These are phyloP conservation scores for Podosphaera fusca DNA, from an alignment of 2,329 filamentous ascomycete species.

Conservation along the genomic window DNA sequence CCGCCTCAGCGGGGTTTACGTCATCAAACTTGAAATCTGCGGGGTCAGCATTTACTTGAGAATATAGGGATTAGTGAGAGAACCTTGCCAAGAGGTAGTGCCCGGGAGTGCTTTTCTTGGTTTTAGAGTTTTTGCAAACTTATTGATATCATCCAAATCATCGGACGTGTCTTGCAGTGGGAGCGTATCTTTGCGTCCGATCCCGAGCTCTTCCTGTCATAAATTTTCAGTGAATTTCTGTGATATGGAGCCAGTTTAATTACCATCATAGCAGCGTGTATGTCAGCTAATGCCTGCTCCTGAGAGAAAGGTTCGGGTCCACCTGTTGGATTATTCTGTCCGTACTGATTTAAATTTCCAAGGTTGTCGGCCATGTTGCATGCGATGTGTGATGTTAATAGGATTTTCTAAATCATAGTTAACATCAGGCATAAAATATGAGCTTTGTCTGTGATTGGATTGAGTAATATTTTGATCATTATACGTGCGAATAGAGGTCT, in stretches of 20 bases:
- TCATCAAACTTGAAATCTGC: slow-evolving; percentile 10
- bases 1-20: slow-evolving; percentile 5
- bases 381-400: too few relatives aligned
- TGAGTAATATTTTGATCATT: too few relatives aligned
- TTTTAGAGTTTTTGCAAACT: not conserved
- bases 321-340: too few relatives aligned
- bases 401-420: too few relatives aligned
- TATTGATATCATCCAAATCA: not conserved
- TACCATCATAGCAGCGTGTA: slow-evolving; percentile 14
- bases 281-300: not conserved
- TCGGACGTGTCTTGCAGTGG: slow-evolving; percentile 9
- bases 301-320: not conserved
- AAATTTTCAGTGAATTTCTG: not conserved
- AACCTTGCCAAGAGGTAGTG: slow-evolving; percentile 9
- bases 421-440: too few relatives aligned
- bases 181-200: slow-evolving; percentile 10
- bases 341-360: too few relatives aligned
- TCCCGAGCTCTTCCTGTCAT: slow-evolving; percentile 13
- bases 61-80: not conserved
- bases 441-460: too few relatives aligned
- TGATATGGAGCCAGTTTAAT: not conserved
- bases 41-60: slow-evolving; percentile 2
- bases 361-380: too few relatives aligned
- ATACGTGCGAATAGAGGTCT: too few relatives aligned
- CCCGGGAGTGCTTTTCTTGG: slow-evolving; percentile 1